phyloP scores from a whole-genome alignment of 192 early-diverging fungal genomes.

The Coemansia sp. region DNA sequence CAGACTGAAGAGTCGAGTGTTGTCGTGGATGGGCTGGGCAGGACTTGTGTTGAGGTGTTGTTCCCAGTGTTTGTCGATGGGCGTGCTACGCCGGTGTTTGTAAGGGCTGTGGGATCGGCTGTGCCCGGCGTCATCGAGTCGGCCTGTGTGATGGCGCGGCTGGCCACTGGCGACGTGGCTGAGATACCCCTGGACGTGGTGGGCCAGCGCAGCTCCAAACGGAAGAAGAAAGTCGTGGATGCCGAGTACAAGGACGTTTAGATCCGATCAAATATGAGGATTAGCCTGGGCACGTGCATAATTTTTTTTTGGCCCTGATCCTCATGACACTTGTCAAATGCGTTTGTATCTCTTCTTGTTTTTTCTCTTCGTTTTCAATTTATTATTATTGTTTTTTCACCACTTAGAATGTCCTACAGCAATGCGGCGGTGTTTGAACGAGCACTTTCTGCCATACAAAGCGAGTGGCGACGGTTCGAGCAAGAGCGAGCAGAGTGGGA shows the following conservation, averaged over 20 bases:
- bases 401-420: neutral
- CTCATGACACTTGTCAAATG: neutral
- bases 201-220: neutral
- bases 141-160: constrained; percentile 4
- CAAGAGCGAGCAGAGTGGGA: constrained; percentile 44
- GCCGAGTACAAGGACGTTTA: constrained; percentile 47
- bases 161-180: constrained; percentile 16
- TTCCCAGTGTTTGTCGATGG: constrained; percentile 35
- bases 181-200: constrained; percentile 7
- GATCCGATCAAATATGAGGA: neutral
- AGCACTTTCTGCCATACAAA: constrained; percentile 29
- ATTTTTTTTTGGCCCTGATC: neutral
- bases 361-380: neutral
- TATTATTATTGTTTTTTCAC: too few relatives aligned
- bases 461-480: constrained; percentile 50
- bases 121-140: constrained; percentile 4
- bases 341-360: neutral
- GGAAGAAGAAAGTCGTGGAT: constrained; percentile 12
- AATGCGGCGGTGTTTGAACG: constrained; percentile 26
- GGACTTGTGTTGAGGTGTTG: constrained; percentile 15
- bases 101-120: constrained; percentile 12
- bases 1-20: constrained; percentile 10
- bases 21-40: neutral
- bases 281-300: neutral
- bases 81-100: constrained; percentile 20